Conservation (phyloP, 78 protist genomes). For the Dictyostelium purpureum region DNA sequence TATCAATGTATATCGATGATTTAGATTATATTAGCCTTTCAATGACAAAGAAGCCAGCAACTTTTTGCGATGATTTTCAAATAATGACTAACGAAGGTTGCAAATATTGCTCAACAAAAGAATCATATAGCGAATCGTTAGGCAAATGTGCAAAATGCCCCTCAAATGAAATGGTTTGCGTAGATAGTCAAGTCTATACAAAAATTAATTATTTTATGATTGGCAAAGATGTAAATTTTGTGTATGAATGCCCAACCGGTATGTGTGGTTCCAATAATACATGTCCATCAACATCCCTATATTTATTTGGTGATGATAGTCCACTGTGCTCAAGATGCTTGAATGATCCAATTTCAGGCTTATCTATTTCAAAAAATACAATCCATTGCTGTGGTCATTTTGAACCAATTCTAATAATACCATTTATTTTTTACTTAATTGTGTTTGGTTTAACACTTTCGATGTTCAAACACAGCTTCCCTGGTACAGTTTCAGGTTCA, state of each 20-base stretch:
- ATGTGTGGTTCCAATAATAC: not conserved
- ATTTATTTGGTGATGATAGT: not conserved
- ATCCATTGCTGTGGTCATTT: not conserved
- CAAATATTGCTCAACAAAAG: not conserved
- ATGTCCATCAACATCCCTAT: not conserved
- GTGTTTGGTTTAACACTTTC: not conserved
- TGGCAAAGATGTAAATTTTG: not conserved
- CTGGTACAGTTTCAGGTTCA: not conserved
- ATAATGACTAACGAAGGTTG: not conserved
- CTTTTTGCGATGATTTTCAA: not conserved
- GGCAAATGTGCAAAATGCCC: not conserved
- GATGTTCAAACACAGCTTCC: not conserved
- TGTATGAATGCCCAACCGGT: conserved; percentile 1
- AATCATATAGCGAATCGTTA: too few relatives aligned
- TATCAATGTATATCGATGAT: not conserved
- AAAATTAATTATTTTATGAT: not conserved
- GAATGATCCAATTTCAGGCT: not conserved
- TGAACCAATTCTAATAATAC: not conserved
- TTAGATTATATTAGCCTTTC: not conserved
- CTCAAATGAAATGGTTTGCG: not conserved
- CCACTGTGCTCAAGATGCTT: not conserved
- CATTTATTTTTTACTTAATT: not conserved
- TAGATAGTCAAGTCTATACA: not conserved
- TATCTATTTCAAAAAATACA: not conserved
- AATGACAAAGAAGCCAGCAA: not conserved